Percentiles rank a stretch among this genome's conserved stretches.
Evolutionary conservation across 2,329 filamentous ascomycete species (phyloP).

Genomic region (Dactylellina cionopaga): DNA sequence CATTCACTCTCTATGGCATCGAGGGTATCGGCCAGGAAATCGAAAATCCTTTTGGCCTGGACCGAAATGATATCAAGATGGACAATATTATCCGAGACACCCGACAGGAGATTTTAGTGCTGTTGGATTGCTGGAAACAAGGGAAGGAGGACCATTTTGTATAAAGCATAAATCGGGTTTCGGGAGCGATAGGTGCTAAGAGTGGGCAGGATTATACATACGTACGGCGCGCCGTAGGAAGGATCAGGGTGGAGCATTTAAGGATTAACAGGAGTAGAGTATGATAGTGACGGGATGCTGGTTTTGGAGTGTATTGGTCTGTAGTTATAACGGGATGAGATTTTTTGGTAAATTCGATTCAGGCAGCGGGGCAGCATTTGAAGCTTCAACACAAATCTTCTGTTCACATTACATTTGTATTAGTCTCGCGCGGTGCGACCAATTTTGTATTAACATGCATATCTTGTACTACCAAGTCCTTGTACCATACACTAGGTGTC

Average conservation of each 20-base stretch:
- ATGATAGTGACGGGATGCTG: neutral
- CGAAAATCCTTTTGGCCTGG: slow-evolving; percentile 73
- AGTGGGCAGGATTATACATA: too few species aligned
- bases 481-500: neutral
- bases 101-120: slow-evolving; percentile 67
- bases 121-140: slow-evolving; percentile 68
- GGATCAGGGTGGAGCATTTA: too few species aligned
- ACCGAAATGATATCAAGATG: slow-evolving; percentile 74
- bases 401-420: too few species aligned
- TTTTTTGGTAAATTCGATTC: neutral
- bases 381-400: neutral
- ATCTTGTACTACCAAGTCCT: neutral
- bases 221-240: too few species aligned
- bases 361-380: too few species aligned
- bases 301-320: neutral
- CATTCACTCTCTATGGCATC: slow-evolving; percentile 69
- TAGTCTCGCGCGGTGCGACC: too few species aligned
- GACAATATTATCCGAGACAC: slow-evolving; percentile 72
- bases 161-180: too few species aligned
- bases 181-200: neutral
- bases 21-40: slow-evolving; percentile 69
- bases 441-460: neutral
- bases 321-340: neutral
- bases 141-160: slow-evolving; percentile 55
- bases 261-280: neutral